Conservation (phyloP, 2,329 filamentous ascomycete species). For the Pyrenochaeta sp. region DNA sequence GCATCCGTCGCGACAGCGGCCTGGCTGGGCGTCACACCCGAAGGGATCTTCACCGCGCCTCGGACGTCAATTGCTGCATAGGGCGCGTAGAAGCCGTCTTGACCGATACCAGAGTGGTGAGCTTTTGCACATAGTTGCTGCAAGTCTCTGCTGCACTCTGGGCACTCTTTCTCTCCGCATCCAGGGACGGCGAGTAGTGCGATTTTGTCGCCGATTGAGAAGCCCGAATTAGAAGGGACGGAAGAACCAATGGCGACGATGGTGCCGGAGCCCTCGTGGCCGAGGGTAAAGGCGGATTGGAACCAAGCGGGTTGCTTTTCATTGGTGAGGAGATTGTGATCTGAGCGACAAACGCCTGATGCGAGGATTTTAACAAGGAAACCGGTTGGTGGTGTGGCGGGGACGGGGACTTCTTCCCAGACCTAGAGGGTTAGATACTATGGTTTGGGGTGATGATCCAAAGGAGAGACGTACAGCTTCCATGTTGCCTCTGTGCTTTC, state of each 20-base stretch:
- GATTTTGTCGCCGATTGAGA: slow-evolving; percentile 22
- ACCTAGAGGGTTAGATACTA: neutral
- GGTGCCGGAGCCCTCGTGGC: slow-evolving; percentile 29
- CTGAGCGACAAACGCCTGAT: slow-evolving; percentile 30
- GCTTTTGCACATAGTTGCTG: slow-evolving; percentile 22
- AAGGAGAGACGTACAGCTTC: slow-evolving; percentile 18
- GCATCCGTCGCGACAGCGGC: slow-evolving; percentile 32
- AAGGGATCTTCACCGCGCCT: slow-evolving; percentile 23
- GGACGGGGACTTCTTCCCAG: slow-evolving; percentile 25
- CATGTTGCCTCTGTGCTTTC: slow-evolving; percentile 32
- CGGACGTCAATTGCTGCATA: slow-evolving; percentile 26
- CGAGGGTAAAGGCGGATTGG: slow-evolving; percentile 26
- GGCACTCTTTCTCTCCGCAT: slow-evolving; percentile 20
- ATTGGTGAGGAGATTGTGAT: slow-evolving; percentile 31
- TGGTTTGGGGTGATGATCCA: neutral
- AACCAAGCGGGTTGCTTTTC: slow-evolving; percentile 30
- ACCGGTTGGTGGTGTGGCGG: slow-evolving; percentile 17
- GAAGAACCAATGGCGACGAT: slow-evolving; percentile 19
- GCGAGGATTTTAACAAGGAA: slow-evolving; percentile 27
- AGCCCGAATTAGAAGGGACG: slow-evolving; percentile 13
- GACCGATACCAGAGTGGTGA: slow-evolving; percentile 27
- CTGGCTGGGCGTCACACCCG: slow-evolving; percentile 24
- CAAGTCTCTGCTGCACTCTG: slow-evolving; percentile 24
- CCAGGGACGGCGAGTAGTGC: slow-evolving; percentile 27
- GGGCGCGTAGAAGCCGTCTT: slow-evolving; percentile 27